These are phyloP conservation scores for Dalbergia oliveri DNA, from an alignment of 306 rosid species.

Conservation along the genomic window DNA sequence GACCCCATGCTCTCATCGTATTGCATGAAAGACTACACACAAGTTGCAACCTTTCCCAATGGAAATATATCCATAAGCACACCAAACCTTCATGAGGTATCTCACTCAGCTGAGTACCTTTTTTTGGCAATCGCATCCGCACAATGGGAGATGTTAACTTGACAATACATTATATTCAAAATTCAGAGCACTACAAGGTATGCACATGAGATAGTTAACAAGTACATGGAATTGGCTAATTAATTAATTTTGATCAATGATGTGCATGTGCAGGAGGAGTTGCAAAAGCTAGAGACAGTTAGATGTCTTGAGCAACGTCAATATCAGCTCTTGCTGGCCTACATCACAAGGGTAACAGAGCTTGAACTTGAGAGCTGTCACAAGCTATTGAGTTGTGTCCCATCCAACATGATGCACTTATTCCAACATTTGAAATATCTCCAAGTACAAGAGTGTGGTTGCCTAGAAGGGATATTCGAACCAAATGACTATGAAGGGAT, in stretches of 20 bases:
- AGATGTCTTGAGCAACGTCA: not conserved
- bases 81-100: not conserved
- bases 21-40: not conserved
- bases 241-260: no score
- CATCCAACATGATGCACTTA: constrained; percentile 13
- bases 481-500: not conserved
- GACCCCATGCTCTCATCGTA: not conserved
- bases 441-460: not conserved
- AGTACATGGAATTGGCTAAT: no score
- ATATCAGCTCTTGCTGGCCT: not conserved
- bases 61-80: not conserved
- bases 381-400: constrained; percentile 14
- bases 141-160: constrained; percentile 13
- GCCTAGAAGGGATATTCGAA: constrained; percentile 33
- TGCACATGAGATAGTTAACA: no score
- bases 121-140: accelerated
- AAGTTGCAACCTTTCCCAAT: not conserved
- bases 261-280: not conserved
- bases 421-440: not conserved
- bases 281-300: constrained; percentile 27
- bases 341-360: not conserved
- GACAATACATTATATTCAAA: not conserved
- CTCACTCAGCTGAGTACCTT: no score
- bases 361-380: not conserved
- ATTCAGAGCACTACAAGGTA: constrained; percentile 7